A percentile compares a stretch with the other conserved stretches of the same genome.
These are phyloP conservation scores for Solanum chacoense DNA, from an alignment of 305 asterid genomes.

Conservation along the genomic window DNA sequence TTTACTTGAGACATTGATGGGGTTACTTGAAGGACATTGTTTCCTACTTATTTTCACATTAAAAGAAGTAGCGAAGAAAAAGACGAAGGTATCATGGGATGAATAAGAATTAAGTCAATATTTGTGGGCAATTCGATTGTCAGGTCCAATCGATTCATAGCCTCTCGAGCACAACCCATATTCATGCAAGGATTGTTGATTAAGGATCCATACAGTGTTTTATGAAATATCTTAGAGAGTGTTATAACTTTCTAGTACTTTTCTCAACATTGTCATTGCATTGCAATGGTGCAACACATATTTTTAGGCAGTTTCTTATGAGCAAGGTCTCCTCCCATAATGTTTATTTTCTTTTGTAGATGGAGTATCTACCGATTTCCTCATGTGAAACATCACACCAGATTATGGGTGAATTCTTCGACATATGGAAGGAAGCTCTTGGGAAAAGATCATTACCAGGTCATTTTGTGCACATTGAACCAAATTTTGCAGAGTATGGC, in stretches of 20 bases:
- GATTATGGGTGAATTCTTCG: not conserved
- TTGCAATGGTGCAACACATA: not conserved
- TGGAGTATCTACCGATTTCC: not conserved
- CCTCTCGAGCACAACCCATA: not conserved
- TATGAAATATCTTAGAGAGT: not conserved
- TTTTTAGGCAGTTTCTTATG: not conserved
- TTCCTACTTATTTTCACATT: too few relatives aligned
- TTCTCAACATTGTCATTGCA: not conserved
- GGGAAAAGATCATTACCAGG: not conserved
- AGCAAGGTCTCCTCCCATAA: not conserved
- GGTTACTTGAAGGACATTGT: not conserved
- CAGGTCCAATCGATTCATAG: not conserved
- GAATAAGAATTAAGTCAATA: not conserved
- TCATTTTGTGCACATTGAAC: not conserved
- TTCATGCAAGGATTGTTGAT: not conserved
- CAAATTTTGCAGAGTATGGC: not conserved
- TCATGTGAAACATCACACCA: not conserved
- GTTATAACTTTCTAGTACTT: not conserved
- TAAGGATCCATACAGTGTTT: too few relatives aligned
- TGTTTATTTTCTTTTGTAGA: not conserved
- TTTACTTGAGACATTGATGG: not conserved
- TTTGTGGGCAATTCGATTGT: not conserved
- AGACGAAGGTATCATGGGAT: not conserved
- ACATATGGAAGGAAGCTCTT: not conserved
- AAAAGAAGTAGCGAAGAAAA: not conserved